Percentiles rank a stretch among this genome's conserved stretches.
Conservation (phyloP, 176 grass and related monocot genomes). For the Oryza punctata region DNA sequence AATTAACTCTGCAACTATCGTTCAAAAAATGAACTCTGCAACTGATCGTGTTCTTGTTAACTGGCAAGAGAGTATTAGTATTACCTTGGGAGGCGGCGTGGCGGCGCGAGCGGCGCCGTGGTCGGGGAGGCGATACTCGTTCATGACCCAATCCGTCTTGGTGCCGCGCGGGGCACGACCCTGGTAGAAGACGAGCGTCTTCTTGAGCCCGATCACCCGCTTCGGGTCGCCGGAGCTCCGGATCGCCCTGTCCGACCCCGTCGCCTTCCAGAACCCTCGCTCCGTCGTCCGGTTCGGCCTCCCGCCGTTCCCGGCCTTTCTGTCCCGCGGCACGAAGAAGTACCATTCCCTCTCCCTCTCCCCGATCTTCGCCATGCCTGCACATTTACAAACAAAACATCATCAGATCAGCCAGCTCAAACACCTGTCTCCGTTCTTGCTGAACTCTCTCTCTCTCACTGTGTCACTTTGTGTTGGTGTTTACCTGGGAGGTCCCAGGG, state of each 20-base stretch:
- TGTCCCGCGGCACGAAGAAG: conserved; percentile 83
- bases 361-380: conserved; percentile 77
- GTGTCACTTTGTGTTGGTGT: neutral
- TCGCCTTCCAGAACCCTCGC: conserved; percentile 93
- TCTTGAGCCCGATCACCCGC: conserved; percentile 79
- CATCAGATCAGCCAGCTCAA: neutral
- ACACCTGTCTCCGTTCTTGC: neutral
- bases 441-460: neutral
- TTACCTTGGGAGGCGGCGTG: conserved; percentile 36
- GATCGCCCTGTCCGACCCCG: conserved; percentile 70
- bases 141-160: conserved; percentile 95
- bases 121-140: conserved; percentile 85
- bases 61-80: neutral
- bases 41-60: neutral
- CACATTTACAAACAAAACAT: neutral
- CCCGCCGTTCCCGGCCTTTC: conserved; percentile 59
- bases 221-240: conserved; percentile 44
- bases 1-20: neutral
- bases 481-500: conserved; percentile 88
- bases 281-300: conserved; percentile 87
- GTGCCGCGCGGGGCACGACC: conserved; percentile 73
- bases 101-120: neutral
- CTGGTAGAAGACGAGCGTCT: conserved; percentile 92
- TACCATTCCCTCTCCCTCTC: conserved; percentile 98
- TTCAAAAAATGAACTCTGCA: neutral